Evolutionary conservation across 2,329 filamentous ascomycete species (phyloP), one percentile per base, ranked within the genome.

Genomic region (Sclerotinia glacialis): DNA sequence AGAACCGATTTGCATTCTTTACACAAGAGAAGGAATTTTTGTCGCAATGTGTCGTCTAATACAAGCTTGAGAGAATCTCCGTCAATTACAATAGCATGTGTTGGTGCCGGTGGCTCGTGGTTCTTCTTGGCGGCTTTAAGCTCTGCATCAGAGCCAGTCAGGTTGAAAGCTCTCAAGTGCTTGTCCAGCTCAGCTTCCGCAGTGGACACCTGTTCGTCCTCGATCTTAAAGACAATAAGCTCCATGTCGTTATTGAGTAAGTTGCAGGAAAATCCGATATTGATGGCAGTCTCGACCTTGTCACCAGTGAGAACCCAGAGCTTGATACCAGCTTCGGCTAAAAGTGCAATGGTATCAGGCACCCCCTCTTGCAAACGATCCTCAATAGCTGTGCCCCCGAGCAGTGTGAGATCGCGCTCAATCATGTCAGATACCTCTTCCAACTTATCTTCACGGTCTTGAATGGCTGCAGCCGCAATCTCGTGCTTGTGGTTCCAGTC

Each of bases 191-290:
- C 84, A 65, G 84, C 83, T 71, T 90, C 88, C 2, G 92, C 85
- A 46, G 82, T 80, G 21, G 84, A 79, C 12, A 80, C 76, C 68
- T 89, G 85, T 65, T 93, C 89, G 70, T 96, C 92, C 1, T 91
- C 86, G 40, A 95, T 84, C 76, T 96, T 96, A 72, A 99, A 83
- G 59, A 96, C 87, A 70, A 99, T 91, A 69, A 99, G 82, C 72
- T 99, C 95, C 95, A 99, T 97, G 72, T 97, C 92, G 78, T 97
- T 99, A 79, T 94, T 93, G 65, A 99, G 85, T 42, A 99, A 83
- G 73, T 99, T 99, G 82, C 96, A 99, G 14, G 96, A 99, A 79
- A 98, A 99, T 2, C 95, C 95, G 76, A 99, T 99, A 80, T 99
- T 99, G 86, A 99, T 99, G 67, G 96, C 95, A 31, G 95, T 99